Evolutionary conservation across 345 rosid genomes (phyloP).

Genomic region (Streptanthus diversifolius): DNA sequence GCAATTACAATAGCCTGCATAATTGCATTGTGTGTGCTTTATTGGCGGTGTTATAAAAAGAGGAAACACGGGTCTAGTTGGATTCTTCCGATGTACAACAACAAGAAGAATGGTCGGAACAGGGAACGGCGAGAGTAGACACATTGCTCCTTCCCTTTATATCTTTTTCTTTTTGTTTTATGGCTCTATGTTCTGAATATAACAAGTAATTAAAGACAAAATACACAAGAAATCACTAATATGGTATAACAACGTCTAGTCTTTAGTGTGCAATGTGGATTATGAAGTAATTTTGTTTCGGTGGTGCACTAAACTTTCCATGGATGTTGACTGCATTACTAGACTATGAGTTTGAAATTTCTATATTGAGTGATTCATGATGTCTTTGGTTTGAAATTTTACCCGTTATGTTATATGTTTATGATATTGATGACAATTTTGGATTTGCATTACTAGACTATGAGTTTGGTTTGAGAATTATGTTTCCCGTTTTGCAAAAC

Average conservation of each 20-base stretch:
- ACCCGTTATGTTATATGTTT: not conserved
- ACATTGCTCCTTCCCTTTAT: conserved; percentile 1
- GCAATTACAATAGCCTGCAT: conserved; percentile 64
- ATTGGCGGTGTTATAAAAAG: conserved; percentile 80
- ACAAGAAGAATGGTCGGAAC: conserved; percentile 45
- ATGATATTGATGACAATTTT: not conserved
- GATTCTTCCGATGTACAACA: conserved; percentile 74
- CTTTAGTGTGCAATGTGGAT: not conserved
- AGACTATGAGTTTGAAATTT: not conserved
- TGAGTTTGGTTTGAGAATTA: not conserved
- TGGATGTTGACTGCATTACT: not conserved
- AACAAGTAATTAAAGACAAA: not conserved
- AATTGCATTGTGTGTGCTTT: conserved; percentile 48
- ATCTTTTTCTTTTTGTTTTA: no score
- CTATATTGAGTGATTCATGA: not conserved
- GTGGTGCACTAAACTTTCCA: not conserved
- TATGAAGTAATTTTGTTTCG: not conserved
- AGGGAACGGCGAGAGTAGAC: conserved; percentile 77
- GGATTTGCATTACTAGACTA: not conserved
- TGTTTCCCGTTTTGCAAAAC: not conserved
- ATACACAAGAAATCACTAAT: not conserved
- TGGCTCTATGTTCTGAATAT: no score
- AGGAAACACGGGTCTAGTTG: conserved; percentile 67
- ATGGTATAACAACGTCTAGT: not conserved
- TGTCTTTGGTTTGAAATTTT: not conserved